These are phyloP conservation scores for Silene uniflora DNA, from an alignment of 148 eudicot genomes.

Conservation along the genomic window DNA sequence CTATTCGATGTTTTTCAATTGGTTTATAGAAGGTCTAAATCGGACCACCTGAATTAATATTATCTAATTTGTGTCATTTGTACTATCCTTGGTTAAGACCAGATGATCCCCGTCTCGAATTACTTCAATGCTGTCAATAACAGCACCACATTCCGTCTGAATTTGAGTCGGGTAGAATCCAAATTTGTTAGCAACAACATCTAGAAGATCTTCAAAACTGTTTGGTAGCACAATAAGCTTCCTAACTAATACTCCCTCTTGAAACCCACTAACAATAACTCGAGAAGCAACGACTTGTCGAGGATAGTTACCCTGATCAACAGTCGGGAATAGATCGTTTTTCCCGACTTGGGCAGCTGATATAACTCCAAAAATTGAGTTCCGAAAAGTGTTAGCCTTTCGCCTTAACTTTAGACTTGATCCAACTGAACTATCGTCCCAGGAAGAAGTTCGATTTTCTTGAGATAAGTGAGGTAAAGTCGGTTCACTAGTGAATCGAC, in stretches of 20 bases:
- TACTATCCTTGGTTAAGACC: constrained; percentile 34
- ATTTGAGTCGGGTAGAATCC: constrained; percentile 46
- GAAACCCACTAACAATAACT: constrained; percentile 47
- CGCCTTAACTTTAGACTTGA: constrained; percentile 37
- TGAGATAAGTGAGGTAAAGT: constrained; percentile 23
- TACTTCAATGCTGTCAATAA: constrained; percentile 51
- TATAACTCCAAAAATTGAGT: constrained; percentile 78
- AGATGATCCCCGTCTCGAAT: constrained; percentile 83
- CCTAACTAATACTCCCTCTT: constrained; percentile 35
- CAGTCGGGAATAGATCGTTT: constrained; percentile 27
- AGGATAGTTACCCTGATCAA: constrained; percentile 10
- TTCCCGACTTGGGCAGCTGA: constrained; percentile 46
- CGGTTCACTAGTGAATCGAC: constrained; percentile 61
- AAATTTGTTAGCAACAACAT: constrained; percentile 41
- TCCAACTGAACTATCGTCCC: constrained; percentile 25
- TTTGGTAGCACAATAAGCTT: constrained; percentile 58
- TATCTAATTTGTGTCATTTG: neutral
- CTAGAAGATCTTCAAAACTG: constrained; percentile 46
- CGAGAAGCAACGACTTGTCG: constrained; percentile 22
- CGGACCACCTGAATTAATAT: neutral
- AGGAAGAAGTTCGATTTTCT: neutral
- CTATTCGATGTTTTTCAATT: neutral
- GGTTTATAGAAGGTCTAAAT: neutral
- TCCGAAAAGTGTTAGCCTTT: constrained; percentile 55
- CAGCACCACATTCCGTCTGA: constrained; percentile 55